Evolutionary conservation across 441 rosid species (phyloP).

Genomic region (Arabidopsis hybrid): DNA sequence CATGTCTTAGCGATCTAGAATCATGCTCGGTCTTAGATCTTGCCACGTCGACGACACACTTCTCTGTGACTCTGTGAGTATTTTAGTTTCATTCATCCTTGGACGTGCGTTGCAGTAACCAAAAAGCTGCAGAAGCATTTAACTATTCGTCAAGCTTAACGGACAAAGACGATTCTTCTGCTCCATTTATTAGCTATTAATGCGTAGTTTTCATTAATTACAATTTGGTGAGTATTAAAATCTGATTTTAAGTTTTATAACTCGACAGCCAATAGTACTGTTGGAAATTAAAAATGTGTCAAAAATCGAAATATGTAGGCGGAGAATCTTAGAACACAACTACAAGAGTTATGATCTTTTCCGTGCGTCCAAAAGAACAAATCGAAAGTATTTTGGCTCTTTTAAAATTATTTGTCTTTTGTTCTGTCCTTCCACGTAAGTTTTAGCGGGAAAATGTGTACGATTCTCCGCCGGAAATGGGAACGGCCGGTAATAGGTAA

Average conservation of each 20-base stretch:
- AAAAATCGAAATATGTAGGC: slow-evolving; percentile 19
- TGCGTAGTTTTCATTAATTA: slow-evolving; percentile 15
- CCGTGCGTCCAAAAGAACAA: slow-evolving; percentile 15
- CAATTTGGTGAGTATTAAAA: slow-evolving; percentile 10
- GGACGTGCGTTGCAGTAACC: slow-evolving; percentile 46
- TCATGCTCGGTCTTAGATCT: slow-evolving; percentile 27
- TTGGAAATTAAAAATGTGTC: not conserved
- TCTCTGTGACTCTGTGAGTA: slow-evolving; percentile 12
- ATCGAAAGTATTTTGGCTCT: slow-evolving; percentile 11
- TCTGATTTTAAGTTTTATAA: not conserved
- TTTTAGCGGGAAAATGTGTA: slow-evolving; percentile 53
- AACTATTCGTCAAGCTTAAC: slow-evolving; percentile 22
- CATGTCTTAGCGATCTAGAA: slow-evolving; percentile 33
- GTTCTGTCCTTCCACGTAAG: slow-evolving; percentile 2
- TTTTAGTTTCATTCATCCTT: slow-evolving; percentile 29
- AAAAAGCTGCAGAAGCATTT: slow-evolving; percentile 28
- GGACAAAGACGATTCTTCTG: slow-evolving; percentile 28
- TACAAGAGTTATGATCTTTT: slow-evolving; percentile 18
- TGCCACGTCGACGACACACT: slow-evolving; percentile 35
- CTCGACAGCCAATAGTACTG: slow-evolving; percentile 4
- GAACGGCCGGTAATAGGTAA: slow-evolving; percentile 30
- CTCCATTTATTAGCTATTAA: slow-evolving; percentile 34
- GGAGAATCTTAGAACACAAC: slow-evolving; percentile 25
- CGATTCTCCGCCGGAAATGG: slow-evolving; percentile 52
- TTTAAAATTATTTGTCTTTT: not conserved